Conservation (phyloP, 2,329 filamentous ascomycete genomes). For the Lachnellula occidentalis region DNA sequence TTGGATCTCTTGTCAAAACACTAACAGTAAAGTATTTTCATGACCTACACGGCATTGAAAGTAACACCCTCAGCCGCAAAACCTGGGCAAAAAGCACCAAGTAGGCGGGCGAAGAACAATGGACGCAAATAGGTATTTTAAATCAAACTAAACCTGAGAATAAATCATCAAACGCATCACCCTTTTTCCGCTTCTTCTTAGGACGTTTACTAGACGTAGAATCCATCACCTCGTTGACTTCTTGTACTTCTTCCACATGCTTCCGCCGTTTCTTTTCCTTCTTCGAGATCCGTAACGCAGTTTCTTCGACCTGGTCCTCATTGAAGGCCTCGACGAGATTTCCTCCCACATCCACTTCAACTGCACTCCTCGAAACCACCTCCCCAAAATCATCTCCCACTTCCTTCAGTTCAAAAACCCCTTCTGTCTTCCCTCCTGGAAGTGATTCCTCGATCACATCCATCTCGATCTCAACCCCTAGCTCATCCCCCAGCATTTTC, state of each 20-base stretch:
- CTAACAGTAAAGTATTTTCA: too few relatives aligned
- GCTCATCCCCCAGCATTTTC: neutral
- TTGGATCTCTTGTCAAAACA: too few relatives aligned
- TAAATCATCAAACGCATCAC: conserved; percentile 67
- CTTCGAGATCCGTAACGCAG: neutral
- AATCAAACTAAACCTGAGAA: conserved; percentile 54
- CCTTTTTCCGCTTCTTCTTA: conserved; percentile 53
- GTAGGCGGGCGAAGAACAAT: neutral
- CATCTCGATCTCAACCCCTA: conserved; percentile 1
- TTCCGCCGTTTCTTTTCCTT: conserved; percentile 24
- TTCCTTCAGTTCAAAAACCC: neutral
- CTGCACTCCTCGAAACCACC: conserved; percentile 29
- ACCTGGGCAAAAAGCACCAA: too few relatives aligned
- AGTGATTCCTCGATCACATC: neutral
- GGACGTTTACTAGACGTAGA: conserved; percentile 32
- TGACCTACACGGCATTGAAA: too few relatives aligned
- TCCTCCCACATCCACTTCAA: neutral
- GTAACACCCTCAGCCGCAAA: too few relatives aligned
- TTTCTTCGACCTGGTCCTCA: neutral
- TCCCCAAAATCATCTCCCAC: conserved; percentile 25
- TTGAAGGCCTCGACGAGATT: neutral
- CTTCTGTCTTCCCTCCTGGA: neutral
- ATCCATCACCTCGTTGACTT: conserved; percentile 15
- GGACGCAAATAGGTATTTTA: neutral
- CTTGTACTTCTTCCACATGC: conserved; percentile 11